These are phyloP conservation scores for Cytidiella melzeri DNA, from an alignment of 768 basidiomycete genomes.

Conservation along the genomic window DNA sequence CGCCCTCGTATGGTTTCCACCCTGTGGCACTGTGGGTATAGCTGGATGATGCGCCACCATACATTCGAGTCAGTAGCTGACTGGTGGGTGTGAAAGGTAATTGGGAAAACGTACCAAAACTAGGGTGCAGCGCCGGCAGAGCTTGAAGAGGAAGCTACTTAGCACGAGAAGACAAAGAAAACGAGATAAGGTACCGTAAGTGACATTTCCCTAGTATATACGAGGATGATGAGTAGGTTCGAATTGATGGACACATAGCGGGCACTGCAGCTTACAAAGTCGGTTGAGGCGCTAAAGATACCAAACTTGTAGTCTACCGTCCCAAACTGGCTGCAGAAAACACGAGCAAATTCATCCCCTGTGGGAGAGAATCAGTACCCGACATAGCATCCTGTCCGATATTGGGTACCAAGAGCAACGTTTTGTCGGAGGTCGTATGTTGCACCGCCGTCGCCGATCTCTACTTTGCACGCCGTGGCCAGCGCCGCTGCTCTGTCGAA, in stretches of 20 bases:
- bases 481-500: slow-evolving; percentile 53
- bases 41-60: too few relatives aligned
- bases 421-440: slow-evolving; percentile 65
- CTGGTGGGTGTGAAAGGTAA: slow-evolving; percentile 20
- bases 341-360: slow-evolving; percentile 63
- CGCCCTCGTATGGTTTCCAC: slow-evolving; percentile 72
- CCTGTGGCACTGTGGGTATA: slow-evolving; percentile 65
- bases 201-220: slow-evolving; percentile 56
- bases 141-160: slow-evolving; percentile 22
- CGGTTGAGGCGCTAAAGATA: slow-evolving; percentile 68
- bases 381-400: neutral
- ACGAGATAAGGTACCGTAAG: slow-evolving; percentile 45
- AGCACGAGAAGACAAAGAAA: neutral
- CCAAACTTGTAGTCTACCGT: slow-evolving; percentile 61
- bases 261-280: slow-evolving; percentile 55
- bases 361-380: neutral
- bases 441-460: slow-evolving; percentile 31
- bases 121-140: slow-evolving; percentile 68
- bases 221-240: neutral
- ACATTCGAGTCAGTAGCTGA: slow-evolving; percentile 23
- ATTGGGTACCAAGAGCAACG: slow-evolving; percentile 44
- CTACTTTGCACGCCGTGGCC: slow-evolving; percentile 57
- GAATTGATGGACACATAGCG: neutral
- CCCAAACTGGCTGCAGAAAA: slow-evolving; percentile 57
- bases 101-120: slow-evolving; percentile 42